These are phyloP conservation scores for Colletotrichum noveboracense DNA, from an alignment of 2,329 filamentous ascomycete species.

Conservation along the genomic window DNA sequence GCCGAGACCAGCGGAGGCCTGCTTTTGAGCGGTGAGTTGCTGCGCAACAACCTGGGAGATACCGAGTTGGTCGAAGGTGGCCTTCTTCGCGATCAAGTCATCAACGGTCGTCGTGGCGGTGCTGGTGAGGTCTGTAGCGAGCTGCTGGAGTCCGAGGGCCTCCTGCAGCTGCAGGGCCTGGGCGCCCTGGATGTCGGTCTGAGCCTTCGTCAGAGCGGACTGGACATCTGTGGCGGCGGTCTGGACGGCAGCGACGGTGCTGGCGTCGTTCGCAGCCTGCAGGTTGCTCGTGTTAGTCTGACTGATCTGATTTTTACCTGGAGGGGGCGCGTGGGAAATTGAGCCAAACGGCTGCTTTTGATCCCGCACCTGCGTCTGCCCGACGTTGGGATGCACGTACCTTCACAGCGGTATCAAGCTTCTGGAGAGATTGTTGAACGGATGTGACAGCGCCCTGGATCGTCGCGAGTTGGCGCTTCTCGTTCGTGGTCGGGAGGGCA, in stretches of 20 bases:
- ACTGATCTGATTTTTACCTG: neutral
- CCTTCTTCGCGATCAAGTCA: constrained; percentile 28
- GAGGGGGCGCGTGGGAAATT: neutral
- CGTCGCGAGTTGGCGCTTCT: constrained; percentile 51
- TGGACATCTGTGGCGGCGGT: constrained; percentile 24
- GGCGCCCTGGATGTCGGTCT: constrained; percentile 28
- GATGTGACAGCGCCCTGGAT: constrained; percentile 65
- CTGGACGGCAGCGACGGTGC: constrained; percentile 38
- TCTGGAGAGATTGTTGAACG: constrained; percentile 64
- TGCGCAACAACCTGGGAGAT: constrained; percentile 26
- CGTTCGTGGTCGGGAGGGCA: neutral
- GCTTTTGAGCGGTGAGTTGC: constrained; percentile 27
- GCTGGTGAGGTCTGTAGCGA: constrained; percentile 23
- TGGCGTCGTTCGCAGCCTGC: constrained; percentile 50
- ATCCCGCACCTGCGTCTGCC: neutral
- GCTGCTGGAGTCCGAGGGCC: constrained; percentile 24
- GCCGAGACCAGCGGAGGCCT: constrained; percentile 20
- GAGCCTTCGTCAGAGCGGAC: constrained; percentile 22
- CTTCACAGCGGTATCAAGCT: constrained; percentile 39
- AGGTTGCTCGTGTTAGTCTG: neutral
- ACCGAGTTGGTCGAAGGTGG: constrained; percentile 28
- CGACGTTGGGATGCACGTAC: neutral
- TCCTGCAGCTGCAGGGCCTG: constrained; percentile 26
- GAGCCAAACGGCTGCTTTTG: neutral
- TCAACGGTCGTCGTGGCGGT: constrained; percentile 23